Conservation (phyloP, 768 basidiomycete genomes). For the Peribolospora baueri region DNA sequence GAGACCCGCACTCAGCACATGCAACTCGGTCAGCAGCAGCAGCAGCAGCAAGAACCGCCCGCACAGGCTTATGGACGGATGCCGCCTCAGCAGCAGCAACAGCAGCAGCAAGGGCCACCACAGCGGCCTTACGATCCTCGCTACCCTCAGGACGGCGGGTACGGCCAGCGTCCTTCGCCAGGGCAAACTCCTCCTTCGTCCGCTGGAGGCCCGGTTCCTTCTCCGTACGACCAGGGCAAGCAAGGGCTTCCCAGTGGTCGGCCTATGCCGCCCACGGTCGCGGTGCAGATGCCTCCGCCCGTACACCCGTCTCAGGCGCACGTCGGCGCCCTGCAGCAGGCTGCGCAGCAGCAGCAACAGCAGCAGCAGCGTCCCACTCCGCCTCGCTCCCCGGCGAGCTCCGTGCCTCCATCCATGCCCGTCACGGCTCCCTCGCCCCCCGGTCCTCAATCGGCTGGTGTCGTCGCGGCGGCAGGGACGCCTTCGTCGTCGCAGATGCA, state of each 20-base stretch:
- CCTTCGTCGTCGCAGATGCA: constrained; percentile 12
- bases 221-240: too few relatives aligned
- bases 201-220: too few relatives aligned
- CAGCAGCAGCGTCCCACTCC: constrained; percentile 3
- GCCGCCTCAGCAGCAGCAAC: background rate
- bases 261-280: too few relatives aligned
- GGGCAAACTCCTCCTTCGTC: too few relatives aligned
- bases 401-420: constrained; percentile 10
- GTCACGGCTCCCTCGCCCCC: constrained; percentile 1
- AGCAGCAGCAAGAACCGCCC: background rate
- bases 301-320: too few relatives aligned
- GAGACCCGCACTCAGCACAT: background rate
- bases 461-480: constrained; percentile 15
- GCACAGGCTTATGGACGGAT: background rate
- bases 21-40: background rate
- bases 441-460: constrained; percentile 5
- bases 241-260: too few relatives aligned
- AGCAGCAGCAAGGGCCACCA: constrained; percentile 5
- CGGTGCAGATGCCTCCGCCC: too few relatives aligned
- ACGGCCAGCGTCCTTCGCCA: too few relatives aligned
- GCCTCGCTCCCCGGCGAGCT: constrained; percentile 4
- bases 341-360: background rate
- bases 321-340: background rate
- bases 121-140: constrained; percentile 1
- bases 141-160: too few relatives aligned